Percentiles rank a stretch among this genome's conserved stretches.
Evolutionary conservation across 148 eudicot genomes (phyloP).

Genomic region (Chenopodium album): DNA sequence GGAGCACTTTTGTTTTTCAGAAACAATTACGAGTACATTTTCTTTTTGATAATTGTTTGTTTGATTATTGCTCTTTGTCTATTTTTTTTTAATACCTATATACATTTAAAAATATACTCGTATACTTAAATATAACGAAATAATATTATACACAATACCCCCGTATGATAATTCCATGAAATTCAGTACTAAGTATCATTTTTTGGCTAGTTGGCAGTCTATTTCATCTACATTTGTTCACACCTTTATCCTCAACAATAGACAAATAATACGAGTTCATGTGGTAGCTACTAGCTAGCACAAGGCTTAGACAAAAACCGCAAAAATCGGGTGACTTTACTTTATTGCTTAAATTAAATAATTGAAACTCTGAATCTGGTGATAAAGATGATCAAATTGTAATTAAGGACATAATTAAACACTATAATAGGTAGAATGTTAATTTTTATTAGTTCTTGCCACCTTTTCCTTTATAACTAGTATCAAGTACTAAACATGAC

Average conservation of each 20-base stretch:
- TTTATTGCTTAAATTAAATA: background rate
- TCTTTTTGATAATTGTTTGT: no score
- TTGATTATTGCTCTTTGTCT: no score
- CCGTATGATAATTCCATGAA: no score
- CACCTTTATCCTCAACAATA: background rate
- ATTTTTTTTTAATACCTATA: no score
- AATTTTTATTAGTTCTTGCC: background rate
- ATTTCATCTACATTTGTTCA: background rate
- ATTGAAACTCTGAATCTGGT: background rate
- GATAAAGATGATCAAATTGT: background rate
- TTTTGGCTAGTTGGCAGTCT: background rate
- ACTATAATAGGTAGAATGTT: background rate
- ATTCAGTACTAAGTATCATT: no score
- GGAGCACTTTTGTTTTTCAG: no score
- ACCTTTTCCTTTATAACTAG: background rate
- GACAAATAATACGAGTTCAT: background rate
- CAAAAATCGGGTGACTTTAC: background rate
- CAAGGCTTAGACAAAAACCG: background rate
- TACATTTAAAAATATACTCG: no score
- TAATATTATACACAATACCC: no score
- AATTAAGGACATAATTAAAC: no score
- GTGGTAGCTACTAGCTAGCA: background rate
- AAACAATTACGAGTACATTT: no score
- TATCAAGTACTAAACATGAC: background rate
- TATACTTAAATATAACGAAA: no score